These are phyloP conservation scores for Wickerhamomyces mucosus DNA, from an alignment of 805 yeast species.

Conservation along the genomic window DNA sequence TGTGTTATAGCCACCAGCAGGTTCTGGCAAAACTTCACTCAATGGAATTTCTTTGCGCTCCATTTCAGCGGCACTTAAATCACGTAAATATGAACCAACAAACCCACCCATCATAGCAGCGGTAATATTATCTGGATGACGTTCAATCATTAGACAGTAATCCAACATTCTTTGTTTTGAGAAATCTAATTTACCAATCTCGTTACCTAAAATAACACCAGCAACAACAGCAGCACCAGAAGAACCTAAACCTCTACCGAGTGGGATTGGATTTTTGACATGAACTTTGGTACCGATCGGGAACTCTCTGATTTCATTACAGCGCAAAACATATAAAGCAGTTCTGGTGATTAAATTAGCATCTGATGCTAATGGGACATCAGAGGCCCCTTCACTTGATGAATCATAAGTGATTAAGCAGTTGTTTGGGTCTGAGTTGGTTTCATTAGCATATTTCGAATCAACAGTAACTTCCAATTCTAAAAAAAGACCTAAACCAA, in stretches of 20 bases:
- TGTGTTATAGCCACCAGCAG: slow-evolving; percentile 60
- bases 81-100: slow-evolving; percentile 89
- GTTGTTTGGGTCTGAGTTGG: slow-evolving; percentile 56
- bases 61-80: slow-evolving; percentile 60
- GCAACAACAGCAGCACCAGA: slow-evolving; percentile 98
- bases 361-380: slow-evolving; percentile 71
- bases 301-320: slow-evolving; percentile 66
- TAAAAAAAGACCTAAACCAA: slow-evolving; percentile 71
- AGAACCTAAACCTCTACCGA: slow-evolving; percentile 96
- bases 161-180: slow-evolving; percentile 80
- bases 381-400: slow-evolving; percentile 64
- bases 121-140: slow-evolving; percentile 97
- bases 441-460: slow-evolving; percentile 30
- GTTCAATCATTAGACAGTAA: slow-evolving; percentile 92
- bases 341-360: slow-evolving; percentile 85
- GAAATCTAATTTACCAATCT: slow-evolving; percentile 64
- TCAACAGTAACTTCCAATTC: slow-evolving; percentile 64
- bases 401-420: slow-evolving; percentile 62
- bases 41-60: slow-evolving; percentile 77
- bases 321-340: slow-evolving; percentile 83
- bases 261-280: slow-evolving; percentile 85
- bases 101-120: slow-evolving; percentile 99
- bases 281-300: slow-evolving; percentile 78
- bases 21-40: slow-evolving; percentile 73
- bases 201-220: slow-evolving; percentile 86